Evolutionary conservation across 2,329 filamentous ascomycete species (phyloP).

Genomic region (Trichoderma atrobrunneum): DNA sequence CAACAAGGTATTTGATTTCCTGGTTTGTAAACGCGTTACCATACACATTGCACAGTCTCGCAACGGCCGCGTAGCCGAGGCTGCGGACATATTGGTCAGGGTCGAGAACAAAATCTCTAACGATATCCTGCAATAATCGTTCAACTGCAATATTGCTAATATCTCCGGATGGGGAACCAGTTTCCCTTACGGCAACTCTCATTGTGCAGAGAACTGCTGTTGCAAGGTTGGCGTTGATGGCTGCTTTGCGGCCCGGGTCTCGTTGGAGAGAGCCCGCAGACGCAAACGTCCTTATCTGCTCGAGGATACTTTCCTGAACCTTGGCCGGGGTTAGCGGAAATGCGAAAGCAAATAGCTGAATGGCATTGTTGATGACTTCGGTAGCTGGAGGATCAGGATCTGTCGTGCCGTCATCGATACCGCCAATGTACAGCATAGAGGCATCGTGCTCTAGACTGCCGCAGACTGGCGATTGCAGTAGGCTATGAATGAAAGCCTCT

Average conservation of each 20-base stretch:
- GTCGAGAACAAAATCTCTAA: conserved; percentile 71
- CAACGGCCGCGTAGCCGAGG: conserved; percentile 80
- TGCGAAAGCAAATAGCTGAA: conserved; percentile 87
- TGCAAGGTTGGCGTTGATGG: conserved; percentile 87
- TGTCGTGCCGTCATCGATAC: conserved; percentile 41
- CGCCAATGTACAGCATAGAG: conserved; percentile 68
- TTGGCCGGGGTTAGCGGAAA: conserved; percentile 86
- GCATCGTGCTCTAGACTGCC: conserved; percentile 88
- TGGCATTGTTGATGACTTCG: conserved; percentile 90
- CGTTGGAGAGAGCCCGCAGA: conserved; percentile 75
- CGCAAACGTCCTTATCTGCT: conserved; percentile 89
- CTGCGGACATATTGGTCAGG: conserved; percentile 82
- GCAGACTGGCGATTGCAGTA: conserved; percentile 69
- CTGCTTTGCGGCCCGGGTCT: conserved; percentile 83
- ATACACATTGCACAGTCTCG: conserved; percentile 76
- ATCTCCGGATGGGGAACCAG: conserved; percentile 67
- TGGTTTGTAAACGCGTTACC: conserved; percentile 86
- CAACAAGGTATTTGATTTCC: conserved; percentile 87
- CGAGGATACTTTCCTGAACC: conserved; percentile 92
- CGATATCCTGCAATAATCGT: conserved; percentile 75
- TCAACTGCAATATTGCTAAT: conserved; percentile 74
- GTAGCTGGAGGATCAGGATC: conserved; percentile 78
- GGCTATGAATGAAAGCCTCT: conserved; percentile 61
- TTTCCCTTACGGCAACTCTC: conserved; percentile 81
- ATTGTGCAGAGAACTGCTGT: conserved; percentile 76